phyloP scores from a whole-genome alignment of 2,329 filamentous ascomycete genomes.

The Cladosporium colombiae region DNA sequence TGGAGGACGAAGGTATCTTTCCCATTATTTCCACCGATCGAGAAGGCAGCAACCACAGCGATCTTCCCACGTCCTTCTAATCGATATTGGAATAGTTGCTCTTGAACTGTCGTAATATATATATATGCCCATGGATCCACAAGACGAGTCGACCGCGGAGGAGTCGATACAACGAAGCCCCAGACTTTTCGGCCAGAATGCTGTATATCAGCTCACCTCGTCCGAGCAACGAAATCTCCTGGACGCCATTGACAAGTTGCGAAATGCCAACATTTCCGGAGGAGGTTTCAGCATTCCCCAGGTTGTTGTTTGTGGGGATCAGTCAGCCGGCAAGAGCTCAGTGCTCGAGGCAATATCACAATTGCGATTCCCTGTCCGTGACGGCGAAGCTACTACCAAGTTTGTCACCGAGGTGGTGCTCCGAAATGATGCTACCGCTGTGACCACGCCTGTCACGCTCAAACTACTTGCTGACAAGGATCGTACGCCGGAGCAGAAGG shows the following conservation, averaged over 20 bases:
- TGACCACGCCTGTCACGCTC: not conserved
- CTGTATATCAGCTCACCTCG: conserved; percentile 5
- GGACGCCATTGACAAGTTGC: conserved; percentile 13
- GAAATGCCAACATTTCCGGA: not conserved
- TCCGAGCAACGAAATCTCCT: conserved; percentile 4
- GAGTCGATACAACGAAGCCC: not conserved
- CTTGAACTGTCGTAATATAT: not conserved
- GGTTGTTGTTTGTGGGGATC: conserved; percentile 13
- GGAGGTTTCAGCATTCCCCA: conserved; percentile 5
- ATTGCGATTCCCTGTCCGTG: not conserved
- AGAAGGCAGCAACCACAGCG: not conserved
- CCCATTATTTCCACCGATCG: not conserved
- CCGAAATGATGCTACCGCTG: not conserved
- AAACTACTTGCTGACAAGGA: not conserved
- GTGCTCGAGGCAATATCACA: conserved; percentile 11
- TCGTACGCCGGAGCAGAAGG: not conserved
- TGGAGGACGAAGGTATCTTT: not conserved
- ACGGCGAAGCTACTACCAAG: not conserved
- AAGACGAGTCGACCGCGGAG: not conserved
- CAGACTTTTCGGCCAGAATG: not conserved
- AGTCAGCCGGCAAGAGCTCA: conserved; percentile 12
- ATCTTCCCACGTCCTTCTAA: not conserved
- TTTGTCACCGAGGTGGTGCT: conserved; percentile 3
- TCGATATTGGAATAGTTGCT: not conserved
- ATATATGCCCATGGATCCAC: not conserved